Percentiles rank a stretch among this genome's conserved stretches.
phyloP scores from a whole-genome alignment of 1,139 yeast genomes.

The Kodamaea anthophila region DNA sequence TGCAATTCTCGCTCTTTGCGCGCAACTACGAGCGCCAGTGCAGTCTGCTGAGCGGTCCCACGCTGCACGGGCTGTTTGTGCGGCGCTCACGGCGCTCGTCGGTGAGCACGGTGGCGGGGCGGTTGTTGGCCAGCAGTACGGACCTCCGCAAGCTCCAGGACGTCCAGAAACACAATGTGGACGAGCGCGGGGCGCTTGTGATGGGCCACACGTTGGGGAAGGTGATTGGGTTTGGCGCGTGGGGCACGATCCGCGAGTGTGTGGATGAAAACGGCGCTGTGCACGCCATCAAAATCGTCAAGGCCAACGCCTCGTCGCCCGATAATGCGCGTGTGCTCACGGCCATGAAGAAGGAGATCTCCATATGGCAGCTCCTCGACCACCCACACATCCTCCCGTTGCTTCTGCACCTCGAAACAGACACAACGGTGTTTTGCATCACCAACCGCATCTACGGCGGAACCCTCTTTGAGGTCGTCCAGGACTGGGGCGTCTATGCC shows the following conservation, averaged over 20 bases:
- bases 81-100: slow-evolving; percentile 29
- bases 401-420: slow-evolving; percentile 55
- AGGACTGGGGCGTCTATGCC: slow-evolving; percentile 53
- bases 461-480: slow-evolving; percentile 71
- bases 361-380: slow-evolving; percentile 64
- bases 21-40: slow-evolving; percentile 24
- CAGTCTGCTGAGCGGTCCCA: slow-evolving; percentile 13
- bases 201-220: slow-evolving; percentile 62
- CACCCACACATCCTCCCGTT: slow-evolving; percentile 65
- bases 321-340: slow-evolving; percentile 29
- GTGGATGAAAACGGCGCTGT: slow-evolving; percentile 34
- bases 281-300: slow-evolving; percentile 75
- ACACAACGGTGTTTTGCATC: slow-evolving; percentile 62
- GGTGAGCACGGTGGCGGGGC: slow-evolving; percentile 38
- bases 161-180: slow-evolving; percentile 34
- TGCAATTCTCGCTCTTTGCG: slow-evolving; percentile 40
- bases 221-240: slow-evolving; percentile 87
- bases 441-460: slow-evolving; percentile 74
- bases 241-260: slow-evolving; percentile 86
- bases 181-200: slow-evolving; percentile 58
- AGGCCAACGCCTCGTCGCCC: slow-evolving; percentile 24
- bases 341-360: slow-evolving; percentile 65
- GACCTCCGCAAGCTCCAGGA: slow-evolving; percentile 28
- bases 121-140: slow-evolving; percentile 29
- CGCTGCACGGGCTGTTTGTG: slow-evolving; percentile 22